Evolutionary conservation across 805 yeast genomes (phyloP), one percentile per base, ranked within the genome.

Genomic region (Wickerhamomyces canadensis): DNA sequence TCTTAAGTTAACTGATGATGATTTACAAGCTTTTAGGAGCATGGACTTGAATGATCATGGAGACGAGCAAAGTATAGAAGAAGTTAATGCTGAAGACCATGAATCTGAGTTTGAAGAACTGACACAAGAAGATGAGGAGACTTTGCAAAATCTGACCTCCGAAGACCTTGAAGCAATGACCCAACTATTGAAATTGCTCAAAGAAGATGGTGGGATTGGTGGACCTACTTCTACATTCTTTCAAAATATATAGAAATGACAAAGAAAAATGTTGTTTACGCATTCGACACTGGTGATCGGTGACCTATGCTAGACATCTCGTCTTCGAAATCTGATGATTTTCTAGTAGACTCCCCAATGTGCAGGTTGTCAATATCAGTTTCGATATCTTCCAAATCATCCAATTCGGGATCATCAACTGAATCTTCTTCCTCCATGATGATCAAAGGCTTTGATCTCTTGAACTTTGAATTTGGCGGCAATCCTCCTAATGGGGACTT

Each of bases 1-100:
- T 0, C 47, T 79, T 19, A 65, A 74, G 17, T 37, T 78, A 42
- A 52, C 64, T 0, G 66, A 68, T 14, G 70, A 65, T 5, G 73
- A 75, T 15, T 47, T 78, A 9, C 72, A 64, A 26, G 44, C 54
- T 7, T 59, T 61, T 36, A 55, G 67, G 39, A 43, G 42, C 13
- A 25, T 47, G 19, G 27, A 8, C 6, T 4, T 32, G 32, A 14
- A 6, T 31, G 29, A 25, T 11, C 30, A 32, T 2, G n/a, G 19
- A 16, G 18, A 5, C 19, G 21, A 14, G 8, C 28, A 31, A n/a
- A 15, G 19, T 16, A 15, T 39, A 12, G 37, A 43, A 2, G 37
- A 49, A 15, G 43, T 45, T n/a, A 47, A 50, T 31, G 52, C 48
- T 2, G 42, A 51, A 23, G 46, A 52, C 44, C 43, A 42, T 15